Evolutionary conservation across 495 filamentous ascomycete species (phyloP).

Genomic region (Aspergillus nanangensis): DNA sequence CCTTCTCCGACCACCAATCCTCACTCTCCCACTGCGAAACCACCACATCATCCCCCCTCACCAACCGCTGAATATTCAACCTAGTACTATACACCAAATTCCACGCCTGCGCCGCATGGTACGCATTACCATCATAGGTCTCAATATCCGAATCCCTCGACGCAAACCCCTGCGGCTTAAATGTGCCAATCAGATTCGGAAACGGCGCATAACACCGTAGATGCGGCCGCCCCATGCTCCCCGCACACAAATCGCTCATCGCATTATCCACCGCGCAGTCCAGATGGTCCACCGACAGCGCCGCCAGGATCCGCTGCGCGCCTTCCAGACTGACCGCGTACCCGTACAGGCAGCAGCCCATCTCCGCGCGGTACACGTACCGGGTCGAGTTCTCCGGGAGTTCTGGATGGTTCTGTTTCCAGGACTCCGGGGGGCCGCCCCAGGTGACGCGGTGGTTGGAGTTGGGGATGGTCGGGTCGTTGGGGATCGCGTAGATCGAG

Average conservation of each 20-base stretch:
- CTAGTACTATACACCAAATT: constrained; percentile 26
- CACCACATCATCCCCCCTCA: constrained; percentile 17
- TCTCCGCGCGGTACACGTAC: constrained; percentile 22
- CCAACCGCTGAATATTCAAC: constrained; percentile 22
- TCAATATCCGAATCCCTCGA: constrained; percentile 24
- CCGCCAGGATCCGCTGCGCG: constrained; percentile 46
- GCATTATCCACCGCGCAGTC: constrained; percentile 21
- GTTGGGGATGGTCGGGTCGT: constrained; percentile 24
- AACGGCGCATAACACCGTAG: constrained; percentile 27
- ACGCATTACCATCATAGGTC: constrained; percentile 6
- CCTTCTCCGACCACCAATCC: constrained; percentile 17
- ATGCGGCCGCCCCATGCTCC: constrained; percentile 10
- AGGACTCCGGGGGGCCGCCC: constrained; percentile 15
- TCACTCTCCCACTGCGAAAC: constrained; percentile 19
- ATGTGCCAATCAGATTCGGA: constrained; percentile 25
- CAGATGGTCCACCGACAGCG: constrained; percentile 22
- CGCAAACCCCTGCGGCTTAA: constrained; percentile 13
- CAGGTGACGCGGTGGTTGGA: constrained; percentile 12
- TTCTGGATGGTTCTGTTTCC: constrained; percentile 14
- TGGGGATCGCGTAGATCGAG: constrained; percentile 24
- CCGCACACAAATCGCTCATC: constrained; percentile 24
- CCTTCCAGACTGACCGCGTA: constrained; percentile 53
- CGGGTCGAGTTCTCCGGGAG: constrained; percentile 26
- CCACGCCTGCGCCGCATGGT: constrained; percentile 15
- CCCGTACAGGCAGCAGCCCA: constrained; percentile 24